phyloP scores from a whole-genome alignment of 495 filamentous ascomycete species.

The Pseudevernia furfuracea region DNA sequence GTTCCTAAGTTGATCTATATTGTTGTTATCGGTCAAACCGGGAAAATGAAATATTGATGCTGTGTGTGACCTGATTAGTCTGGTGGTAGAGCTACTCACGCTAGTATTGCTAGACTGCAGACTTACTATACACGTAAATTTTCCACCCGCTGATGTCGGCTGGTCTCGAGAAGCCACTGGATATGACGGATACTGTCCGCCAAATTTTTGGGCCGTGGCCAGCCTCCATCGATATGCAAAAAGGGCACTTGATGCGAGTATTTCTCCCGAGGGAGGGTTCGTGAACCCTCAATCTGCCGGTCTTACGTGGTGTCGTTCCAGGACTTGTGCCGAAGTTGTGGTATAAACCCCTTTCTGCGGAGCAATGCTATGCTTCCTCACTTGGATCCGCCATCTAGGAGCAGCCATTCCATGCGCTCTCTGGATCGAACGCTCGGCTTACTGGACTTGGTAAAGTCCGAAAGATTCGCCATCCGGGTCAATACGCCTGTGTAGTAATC shows the following conservation, averaged over 20 bases:
- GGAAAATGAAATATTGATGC: background rate
- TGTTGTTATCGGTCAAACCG: background rate
- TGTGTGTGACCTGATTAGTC: background rate
- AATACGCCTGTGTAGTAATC: constrained; percentile 22
- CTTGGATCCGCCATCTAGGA: constrained; percentile 11
- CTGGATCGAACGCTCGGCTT: constrained; percentile 16
- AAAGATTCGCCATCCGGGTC: constrained; percentile 17
- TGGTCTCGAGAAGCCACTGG: background rate
- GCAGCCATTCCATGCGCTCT: constrained; percentile 22
- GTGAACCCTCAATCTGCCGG: background rate
- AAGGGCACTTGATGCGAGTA: background rate
- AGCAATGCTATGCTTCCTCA: background rate
- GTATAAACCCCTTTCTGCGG: background rate
- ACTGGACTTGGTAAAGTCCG: constrained; percentile 16
- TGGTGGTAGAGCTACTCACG: background rate
- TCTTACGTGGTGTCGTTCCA: too few relatives aligned
- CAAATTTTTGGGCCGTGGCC: background rate
- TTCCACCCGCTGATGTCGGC: background rate
- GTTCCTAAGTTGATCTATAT: background rate
- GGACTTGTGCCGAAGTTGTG: background rate
- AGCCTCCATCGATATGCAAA: background rate
- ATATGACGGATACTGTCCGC: background rate
- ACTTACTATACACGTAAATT: background rate
- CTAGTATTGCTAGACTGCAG: too few relatives aligned
- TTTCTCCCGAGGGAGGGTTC: background rate